Conservation (phyloP, 176 grass and related monocot genomes). For the Miscanthus lutarioriparius region DNA sequence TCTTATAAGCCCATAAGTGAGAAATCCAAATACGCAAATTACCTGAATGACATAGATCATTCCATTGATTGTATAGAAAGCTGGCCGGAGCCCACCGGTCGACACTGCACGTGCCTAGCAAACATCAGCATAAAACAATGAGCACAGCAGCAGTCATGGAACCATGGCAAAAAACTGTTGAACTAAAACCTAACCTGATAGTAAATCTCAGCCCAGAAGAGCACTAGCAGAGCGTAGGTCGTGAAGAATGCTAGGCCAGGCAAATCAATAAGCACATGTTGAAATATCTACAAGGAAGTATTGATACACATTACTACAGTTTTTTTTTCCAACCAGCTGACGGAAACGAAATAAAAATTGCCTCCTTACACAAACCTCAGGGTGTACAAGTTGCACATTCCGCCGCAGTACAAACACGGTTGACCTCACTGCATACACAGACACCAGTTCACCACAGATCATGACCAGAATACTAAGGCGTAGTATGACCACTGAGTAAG, state of each 20-base stretch:
- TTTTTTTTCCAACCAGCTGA: neutral
- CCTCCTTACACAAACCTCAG: slow-evolving; percentile 53
- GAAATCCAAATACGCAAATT: neutral
- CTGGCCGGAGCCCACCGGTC: slow-evolving; percentile 78
- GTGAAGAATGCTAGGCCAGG: slow-evolving; percentile 96
- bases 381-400: slow-evolving; percentile 59
- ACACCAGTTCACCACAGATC: slow-evolving; percentile 2
- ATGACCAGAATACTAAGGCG: neutral
- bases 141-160: slow-evolving; percentile 1
- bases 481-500: neutral
- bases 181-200: slow-evolving; percentile 43
- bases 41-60: slow-evolving; percentile 90
- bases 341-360: neutral
- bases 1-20: neutral
- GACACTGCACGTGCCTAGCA: slow-evolving; percentile 82
- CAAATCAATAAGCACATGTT: slow-evolving; percentile 92
- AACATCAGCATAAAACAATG: slow-evolving; percentile 19
- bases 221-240: slow-evolving; percentile 83
- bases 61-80: slow-evolving; percentile 85
- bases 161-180: slow-evolving; percentile 5
- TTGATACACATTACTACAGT: neutral
- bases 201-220: slow-evolving; percentile 99
- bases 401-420: slow-evolving; percentile 72
- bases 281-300: slow-evolving; percentile 64
- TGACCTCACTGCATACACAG: slow-evolving; percentile 58